Percentiles rank a stretch among this genome's conserved stretches.
phyloP scores from a whole-genome alignment of 2,329 filamentous ascomycete species.

The Colletotrichum karsti region DNA sequence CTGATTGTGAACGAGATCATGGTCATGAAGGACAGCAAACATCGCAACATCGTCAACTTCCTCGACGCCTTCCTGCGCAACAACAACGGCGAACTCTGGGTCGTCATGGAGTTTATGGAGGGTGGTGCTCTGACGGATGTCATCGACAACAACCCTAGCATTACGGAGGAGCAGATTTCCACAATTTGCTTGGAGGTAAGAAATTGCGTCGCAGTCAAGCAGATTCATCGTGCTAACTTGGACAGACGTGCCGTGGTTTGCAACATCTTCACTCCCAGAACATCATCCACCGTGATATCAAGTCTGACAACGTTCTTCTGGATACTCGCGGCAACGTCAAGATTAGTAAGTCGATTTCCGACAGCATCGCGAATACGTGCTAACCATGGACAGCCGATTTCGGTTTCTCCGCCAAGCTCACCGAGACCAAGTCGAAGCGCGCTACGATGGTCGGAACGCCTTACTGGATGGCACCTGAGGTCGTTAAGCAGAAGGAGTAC shows the following conservation, averaged over 20 bases:
- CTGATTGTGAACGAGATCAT: constrained; percentile 99
- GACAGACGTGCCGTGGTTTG: constrained; percentile 90
- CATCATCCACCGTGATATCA: constrained; percentile 99
- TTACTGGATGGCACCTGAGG: constrained; percentile 99
- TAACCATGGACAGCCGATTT: constrained; percentile 79
- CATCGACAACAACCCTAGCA: constrained; percentile 95
- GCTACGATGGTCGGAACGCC: constrained; percentile 99
- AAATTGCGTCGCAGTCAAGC: neutral
- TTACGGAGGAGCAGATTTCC: constrained; percentile 96
- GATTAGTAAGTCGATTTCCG: constrained; percentile 76
- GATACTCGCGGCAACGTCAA: constrained; percentile 96
- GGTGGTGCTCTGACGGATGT: constrained; percentile 97
- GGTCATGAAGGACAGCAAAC: constrained; percentile 99
- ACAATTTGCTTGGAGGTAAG: constrained; percentile 95
- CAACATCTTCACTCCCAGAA: constrained; percentile 95
- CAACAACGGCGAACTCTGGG: constrained; percentile 95
- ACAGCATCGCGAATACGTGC: constrained; percentile 39
- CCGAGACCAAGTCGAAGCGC: constrained; percentile 94
- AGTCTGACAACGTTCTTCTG: constrained; percentile 97
- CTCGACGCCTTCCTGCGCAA: constrained; percentile 96
- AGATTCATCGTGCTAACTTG: constrained; percentile 31
- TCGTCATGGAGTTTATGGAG: constrained; percentile 99
- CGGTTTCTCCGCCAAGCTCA: constrained; percentile 98
- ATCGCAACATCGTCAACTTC: constrained; percentile 99
- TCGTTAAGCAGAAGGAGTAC: constrained; percentile 99